A percentile compares a stretch with the other conserved stretches of the same genome.
Evolutionary conservation across 2,329 filamentous ascomycete species (phyloP).

Genomic region (Hypoxylon sp.): DNA sequence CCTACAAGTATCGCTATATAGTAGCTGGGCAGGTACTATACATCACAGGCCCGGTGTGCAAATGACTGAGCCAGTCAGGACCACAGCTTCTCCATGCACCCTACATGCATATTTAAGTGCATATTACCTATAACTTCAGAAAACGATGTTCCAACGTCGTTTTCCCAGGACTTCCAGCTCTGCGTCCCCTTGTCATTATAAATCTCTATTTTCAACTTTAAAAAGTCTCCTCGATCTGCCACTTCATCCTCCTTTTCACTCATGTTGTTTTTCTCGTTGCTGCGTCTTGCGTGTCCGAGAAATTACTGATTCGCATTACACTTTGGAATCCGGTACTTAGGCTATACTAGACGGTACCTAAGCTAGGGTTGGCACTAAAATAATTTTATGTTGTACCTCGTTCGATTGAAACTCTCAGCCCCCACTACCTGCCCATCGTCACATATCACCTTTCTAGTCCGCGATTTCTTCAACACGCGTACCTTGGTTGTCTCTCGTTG

Average conservation of each 20-base stretch:
- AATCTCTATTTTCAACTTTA: slow-evolving; percentile 34
- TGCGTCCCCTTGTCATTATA: slow-evolving; percentile 27
- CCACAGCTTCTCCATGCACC: slow-evolving; percentile 32
- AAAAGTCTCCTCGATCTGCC: slow-evolving; percentile 30
- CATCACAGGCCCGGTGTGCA: slow-evolving; percentile 31
- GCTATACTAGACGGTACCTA: slow-evolving; percentile 43
- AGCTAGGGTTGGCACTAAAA: slow-evolving; percentile 43
- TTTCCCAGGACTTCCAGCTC: slow-evolving; percentile 35
- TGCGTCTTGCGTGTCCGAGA: slow-evolving; percentile 20
- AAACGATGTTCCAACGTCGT: slow-evolving; percentile 30
- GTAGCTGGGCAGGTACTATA: slow-evolving; percentile 22
- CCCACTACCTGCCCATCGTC: slow-evolving; percentile 42
- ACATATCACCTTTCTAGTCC: slow-evolving; percentile 43
- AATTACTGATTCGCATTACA: slow-evolving; percentile 26
- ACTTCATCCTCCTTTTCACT: slow-evolving; percentile 8
- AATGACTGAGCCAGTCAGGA: slow-evolving; percentile 18
- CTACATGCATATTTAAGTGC: slow-evolving; percentile 46
- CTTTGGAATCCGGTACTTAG: slow-evolving; percentile 39
- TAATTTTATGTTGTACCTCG: slow-evolving; percentile 46
- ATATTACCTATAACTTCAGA: slow-evolving; percentile 41
- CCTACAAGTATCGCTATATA: slow-evolving; percentile 31
- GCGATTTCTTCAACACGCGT: slow-evolving; percentile 45
- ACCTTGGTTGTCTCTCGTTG: slow-evolving; percentile 44
- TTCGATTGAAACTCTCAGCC: slow-evolving; percentile 46
- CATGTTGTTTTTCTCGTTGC: slow-evolving; percentile 4